Base-by-base conservation (phyloP, 2,329 filamentous ascomycete genomes). In the Aspergillaceae sp. region DNA sequence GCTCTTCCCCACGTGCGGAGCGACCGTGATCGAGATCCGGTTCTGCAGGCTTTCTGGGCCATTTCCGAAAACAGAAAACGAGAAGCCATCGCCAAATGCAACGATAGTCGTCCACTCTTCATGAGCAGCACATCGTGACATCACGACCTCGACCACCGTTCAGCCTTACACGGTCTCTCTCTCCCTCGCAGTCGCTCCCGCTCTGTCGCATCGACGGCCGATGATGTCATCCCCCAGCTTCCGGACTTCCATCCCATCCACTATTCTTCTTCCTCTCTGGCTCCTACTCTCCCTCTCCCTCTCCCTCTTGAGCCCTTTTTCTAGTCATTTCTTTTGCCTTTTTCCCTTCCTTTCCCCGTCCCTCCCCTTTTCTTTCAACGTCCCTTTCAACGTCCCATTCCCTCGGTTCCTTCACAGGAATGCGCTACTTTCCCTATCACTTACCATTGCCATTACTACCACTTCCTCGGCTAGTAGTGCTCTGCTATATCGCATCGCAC, bases 151-250 rank as follows among this genome's bases (percentile, higher is more conserved):
- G 19, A 19, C 38, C 35, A 32, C 37, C 36, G n/a, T 34, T 34
- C 37, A 42, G 11, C 35, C 38, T 19, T 48, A 34, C 41, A n/a
- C 32, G 45, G 45, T 32, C 30, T 19, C 19, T 19, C 19, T 19
- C 11, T 36, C 42, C 29, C 45, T 49, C 47, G 29, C 43, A n/a
- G 29, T 43, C 5, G 4, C n/a, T 11, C 5, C n/a, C 19, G 19
- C 19, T 19, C 19, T 19, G 43, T 41, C 33, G 45, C 43, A 52
- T 51, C 48, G 53, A 46, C 49, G 52, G 54, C 52, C 51, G 51
- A 60, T 60, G 57, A 63, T 61, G 60, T 64, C 61, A 64, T 56
- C 48, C 50, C 45, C 43, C 58, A 60, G 50, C 56, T 60, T 60
- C 57, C 56, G 55, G 51, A 42, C 50, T 52, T 50, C 50, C 50